A percentile compares a stretch with the other conserved stretches of the same genome.
Evolutionary conservation across 441 rosid species (phyloP).

Genomic region (Hura crepitans): DNA sequence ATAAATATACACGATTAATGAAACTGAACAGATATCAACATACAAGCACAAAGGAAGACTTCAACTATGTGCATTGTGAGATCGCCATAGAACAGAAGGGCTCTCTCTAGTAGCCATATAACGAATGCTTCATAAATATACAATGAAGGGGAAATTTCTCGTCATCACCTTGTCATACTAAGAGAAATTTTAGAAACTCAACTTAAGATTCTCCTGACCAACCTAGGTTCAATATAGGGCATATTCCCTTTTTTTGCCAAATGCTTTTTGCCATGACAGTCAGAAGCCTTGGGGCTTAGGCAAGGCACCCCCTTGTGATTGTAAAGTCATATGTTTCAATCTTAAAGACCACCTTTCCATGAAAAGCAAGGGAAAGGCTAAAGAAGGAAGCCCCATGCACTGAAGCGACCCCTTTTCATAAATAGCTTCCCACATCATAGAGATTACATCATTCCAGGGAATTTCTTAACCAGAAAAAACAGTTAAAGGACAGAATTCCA

Average conservation of each 20-base stretch:
- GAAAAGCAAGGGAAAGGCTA: background rate
- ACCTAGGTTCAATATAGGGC: background rate
- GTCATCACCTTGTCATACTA: background rate
- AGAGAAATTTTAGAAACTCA: background rate
- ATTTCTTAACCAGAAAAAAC: background rate
- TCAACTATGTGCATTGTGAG: background rate
- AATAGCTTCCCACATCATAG: background rate
- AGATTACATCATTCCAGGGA: background rate
- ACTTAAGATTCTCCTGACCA: background rate
- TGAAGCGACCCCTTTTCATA: background rate
- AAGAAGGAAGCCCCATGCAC: background rate
- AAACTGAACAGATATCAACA: constrained; percentile 5
- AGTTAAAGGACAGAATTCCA: background rate
- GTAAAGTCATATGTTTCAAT: background rate
- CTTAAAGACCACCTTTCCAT: background rate
- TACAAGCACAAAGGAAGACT: background rate
- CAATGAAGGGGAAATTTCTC: background rate
- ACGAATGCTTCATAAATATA: background rate
- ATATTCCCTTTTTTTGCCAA: background rate
- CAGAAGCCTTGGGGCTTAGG: background rate
- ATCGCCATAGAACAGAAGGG: background rate
- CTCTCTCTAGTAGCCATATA: background rate
- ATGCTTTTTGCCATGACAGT: background rate
- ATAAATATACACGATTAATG: background rate
- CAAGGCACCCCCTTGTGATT: background rate